A percentile compares a stretch with the other conserved stretches of the same genome.
phyloP scores from a whole-genome alignment of 208 protist genomes.

The Crithidia acanthocephali region DNA sequence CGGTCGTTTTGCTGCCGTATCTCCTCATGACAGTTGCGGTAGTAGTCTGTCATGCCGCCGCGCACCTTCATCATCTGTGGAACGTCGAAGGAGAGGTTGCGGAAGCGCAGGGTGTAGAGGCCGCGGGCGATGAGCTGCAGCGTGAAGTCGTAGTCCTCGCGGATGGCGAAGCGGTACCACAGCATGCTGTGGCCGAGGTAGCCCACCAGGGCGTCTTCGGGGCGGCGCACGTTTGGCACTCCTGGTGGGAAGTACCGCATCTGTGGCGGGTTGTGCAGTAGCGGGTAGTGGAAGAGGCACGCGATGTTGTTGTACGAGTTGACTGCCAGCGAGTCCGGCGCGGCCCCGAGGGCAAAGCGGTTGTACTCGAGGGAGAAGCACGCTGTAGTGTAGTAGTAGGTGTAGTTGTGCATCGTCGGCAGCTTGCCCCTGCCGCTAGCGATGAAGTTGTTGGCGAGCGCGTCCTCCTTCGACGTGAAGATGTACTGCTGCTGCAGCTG shows the following conservation, averaged over 20 bases:
- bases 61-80: conserved; percentile 82
- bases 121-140: conserved; percentile 84
- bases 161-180: conserved; percentile 85
- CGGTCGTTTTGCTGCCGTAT: conserved; percentile 71
- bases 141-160: conserved; percentile 92
- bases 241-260: conserved; percentile 49
- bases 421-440: conserved; percentile 4
- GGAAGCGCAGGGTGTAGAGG: conserved; percentile 77
- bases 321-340: conserved; percentile 46
- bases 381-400: conserved; percentile 46
- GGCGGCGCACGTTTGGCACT: conserved; percentile 37
- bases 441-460: conserved; percentile 37
- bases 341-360: conserved; percentile 63
- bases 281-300: conserved; percentile 73
- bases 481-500: conserved; percentile 24
- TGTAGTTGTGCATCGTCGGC: conserved; percentile 32
- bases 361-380: conserved; percentile 87
- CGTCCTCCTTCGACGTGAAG: conserved; percentile 48
- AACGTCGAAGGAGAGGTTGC: conserved; percentile 81
- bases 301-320: conserved; percentile 93
- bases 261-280: conserved; percentile 63
- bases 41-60: conserved; percentile 92
- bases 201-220: conserved; percentile 47
- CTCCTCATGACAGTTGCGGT: conserved; percentile 70
- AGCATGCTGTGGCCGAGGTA: conserved; percentile 58